Percentiles rank a stretch among this genome's conserved stretches.
These are phyloP conservation scores for Mycena venus DNA, from an alignment of 768 basidiomycete species.

Conservation along the genomic window DNA sequence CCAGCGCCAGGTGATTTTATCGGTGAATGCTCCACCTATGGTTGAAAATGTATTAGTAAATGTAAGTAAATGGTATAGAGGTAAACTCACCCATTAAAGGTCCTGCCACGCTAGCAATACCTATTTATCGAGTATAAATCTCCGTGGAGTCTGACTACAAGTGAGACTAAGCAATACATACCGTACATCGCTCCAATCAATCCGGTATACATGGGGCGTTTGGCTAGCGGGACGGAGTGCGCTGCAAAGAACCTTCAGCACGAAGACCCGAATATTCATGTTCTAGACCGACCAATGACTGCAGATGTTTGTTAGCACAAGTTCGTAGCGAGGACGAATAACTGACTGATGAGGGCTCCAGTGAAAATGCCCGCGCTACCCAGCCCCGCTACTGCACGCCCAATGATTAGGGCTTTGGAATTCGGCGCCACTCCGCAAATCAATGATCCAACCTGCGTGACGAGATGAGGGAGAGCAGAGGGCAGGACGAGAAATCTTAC, in stretches of 20 bases:
- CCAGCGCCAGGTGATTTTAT: slow-evolving; percentile 5
- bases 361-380: slow-evolving; percentile 55
- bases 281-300: background rate
- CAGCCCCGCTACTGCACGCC: slow-evolving; percentile 59
- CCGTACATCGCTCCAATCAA: slow-evolving; percentile 49
- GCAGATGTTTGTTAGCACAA: background rate
- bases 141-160: too few relatives aligned
- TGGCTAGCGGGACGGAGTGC: slow-evolving; percentile 42
- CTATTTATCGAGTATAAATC: too few relatives aligned
- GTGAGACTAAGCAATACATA: too few relatives aligned
- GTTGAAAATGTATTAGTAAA: too few relatives aligned
- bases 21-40: slow-evolving; percentile 22
- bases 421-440: slow-evolving; percentile 53
- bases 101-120: slow-evolving; percentile 39
- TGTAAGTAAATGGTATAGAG: too few relatives aligned
- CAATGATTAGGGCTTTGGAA: slow-evolving; percentile 51
- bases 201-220: slow-evolving; percentile 52
- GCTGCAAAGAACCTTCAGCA: background rate
- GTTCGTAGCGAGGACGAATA: slow-evolving; percentile 26
- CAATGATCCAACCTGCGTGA: too few relatives aligned
- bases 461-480: too few relatives aligned
- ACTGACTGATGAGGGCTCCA: slow-evolving; percentile 35
- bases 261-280: slow-evolving; percentile 1
- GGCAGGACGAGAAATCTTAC: slow-evolving; percentile 56
- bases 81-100: slow-evolving; percentile 44